Evolutionary conservation across 768 basidiomycete genomes (phyloP), one percentile per base, ranked within the genome.

Genomic region (Naganishia vishniacii): DNA sequence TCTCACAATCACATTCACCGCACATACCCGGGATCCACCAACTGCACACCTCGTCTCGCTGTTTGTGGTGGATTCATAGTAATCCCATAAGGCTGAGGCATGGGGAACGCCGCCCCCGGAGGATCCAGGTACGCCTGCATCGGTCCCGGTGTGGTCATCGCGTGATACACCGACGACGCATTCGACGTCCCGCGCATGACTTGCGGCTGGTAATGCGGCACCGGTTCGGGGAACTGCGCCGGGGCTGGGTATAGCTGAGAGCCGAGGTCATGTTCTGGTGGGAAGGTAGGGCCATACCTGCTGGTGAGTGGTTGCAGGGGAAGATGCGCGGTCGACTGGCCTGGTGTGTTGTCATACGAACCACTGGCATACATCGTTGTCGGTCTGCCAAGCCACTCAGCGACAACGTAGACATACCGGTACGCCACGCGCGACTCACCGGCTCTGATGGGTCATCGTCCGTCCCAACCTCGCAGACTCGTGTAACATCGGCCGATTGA

Each of bases 71-170:
- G 18, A 4, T 3, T 18, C 32, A n/a, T n/a, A n/a, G n/a, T n/a
- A n/a, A n/a, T n/a, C n/a, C n/a, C 31, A 26, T 51, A 51, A 16
- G 48, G 46, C 26, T 49, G 31, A 20, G 61, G 61, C 37, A 49
- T 45, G 12, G 61, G 61, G 40, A 62, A 62, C 12, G 32, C 25
- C 16, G 26, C 34, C 48, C 20, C 32, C n/a, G 47, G 48, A 4
- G 48, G 47, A 49, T 62, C 61, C 11, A 40, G 61, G 20, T 62
- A 62, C 12, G 46, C 61, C 3, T 31, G 61, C 13, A 31, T 12
- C 23, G n/a, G 26, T 37, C 23, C 37, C 25, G 61, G 13, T 29
- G 12, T 34, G 49, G 4, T 51, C 31, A 18, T 34, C 5, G 31
- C 5, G 28, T 8, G 32, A 13, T 34, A 51, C 13, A 51, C 18